Percentiles rank a stretch among this genome's conserved stretches.
phyloP scores from a whole-genome alignment of 2,329 filamentous ascomycete genomes.

The Penicillium sp. region DNA sequence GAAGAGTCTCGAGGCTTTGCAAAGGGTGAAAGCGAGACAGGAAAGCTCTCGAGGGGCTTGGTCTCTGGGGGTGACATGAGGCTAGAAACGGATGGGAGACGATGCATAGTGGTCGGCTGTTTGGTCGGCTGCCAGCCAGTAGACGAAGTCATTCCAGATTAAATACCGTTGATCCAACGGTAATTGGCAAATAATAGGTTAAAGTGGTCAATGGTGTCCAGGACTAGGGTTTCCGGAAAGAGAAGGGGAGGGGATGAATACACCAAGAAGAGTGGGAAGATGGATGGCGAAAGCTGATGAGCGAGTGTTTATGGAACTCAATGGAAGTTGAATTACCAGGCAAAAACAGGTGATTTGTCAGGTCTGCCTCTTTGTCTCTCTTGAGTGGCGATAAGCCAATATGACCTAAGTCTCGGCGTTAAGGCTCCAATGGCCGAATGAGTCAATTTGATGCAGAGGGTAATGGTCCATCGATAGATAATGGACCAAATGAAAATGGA shows the following conservation, averaged over 20 bases:
- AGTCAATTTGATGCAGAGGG: constrained; percentile 11
- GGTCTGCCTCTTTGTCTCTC: constrained; percentile 12
- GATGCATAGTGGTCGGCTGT: constrained; percentile 39
- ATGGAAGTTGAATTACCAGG: constrained; percentile 22
- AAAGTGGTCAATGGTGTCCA: neutral
- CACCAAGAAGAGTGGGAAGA: neutral
- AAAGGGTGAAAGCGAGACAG: constrained; percentile 31
- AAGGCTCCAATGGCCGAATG: constrained; percentile 22
- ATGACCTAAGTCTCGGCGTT: constrained; percentile 14
- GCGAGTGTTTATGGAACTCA: constrained; percentile 21
- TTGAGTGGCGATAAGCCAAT: constrained; percentile 21
- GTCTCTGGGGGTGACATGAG: constrained; percentile 49
- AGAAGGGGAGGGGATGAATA: constrained; percentile 3
- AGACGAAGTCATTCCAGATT: constrained; percentile 30
- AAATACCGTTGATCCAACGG: neutral
- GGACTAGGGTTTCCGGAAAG: neutral
- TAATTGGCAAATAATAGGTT: neutral
- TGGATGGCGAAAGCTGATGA: constrained; percentile 7
- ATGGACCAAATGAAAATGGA: neutral
- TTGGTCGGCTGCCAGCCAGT: constrained; percentile 24
- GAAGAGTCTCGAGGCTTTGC: constrained; percentile 30
- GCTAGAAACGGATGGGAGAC: constrained; percentile 45
- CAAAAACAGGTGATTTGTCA: constrained; percentile 23
- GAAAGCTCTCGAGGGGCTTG: constrained; percentile 54
- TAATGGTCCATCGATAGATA: constrained; percentile 1